These are phyloP conservation scores for Cyclocybe cylindracea DNA, from an alignment of 768 basidiomycete species.

Conservation along the genomic window DNA sequence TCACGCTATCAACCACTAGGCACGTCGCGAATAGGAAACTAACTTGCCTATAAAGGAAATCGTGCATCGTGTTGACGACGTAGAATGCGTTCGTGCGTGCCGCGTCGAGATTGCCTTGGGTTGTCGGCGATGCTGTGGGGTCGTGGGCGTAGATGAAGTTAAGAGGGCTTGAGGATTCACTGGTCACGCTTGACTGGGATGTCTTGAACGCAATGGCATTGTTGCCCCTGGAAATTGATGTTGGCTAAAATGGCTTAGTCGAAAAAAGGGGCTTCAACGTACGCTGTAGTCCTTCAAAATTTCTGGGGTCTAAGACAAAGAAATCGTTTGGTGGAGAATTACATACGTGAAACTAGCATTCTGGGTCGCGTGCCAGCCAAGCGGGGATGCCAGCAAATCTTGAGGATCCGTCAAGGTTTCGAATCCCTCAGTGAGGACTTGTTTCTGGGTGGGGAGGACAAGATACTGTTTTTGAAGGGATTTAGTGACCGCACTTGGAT, in stretches of 20 bases:
- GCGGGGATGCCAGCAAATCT: slow-evolving; percentile 52
- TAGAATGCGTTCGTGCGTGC: slow-evolving; percentile 59
- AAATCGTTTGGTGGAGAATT: neutral
- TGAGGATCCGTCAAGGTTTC: slow-evolving; percentile 52
- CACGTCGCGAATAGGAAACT: slow-evolving; percentile 50
- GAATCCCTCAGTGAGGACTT: slow-evolving; percentile 55
- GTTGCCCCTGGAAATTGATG: slow-evolving; percentile 19
- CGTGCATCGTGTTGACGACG: slow-evolving; percentile 60
- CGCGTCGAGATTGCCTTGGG: slow-evolving; percentile 45
- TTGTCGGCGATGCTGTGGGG: slow-evolving; percentile 34
- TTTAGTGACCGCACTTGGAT: neutral
- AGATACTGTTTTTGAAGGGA: neutral
- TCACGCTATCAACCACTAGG: neutral
- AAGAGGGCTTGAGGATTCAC: slow-evolving; percentile 36
- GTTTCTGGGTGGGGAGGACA: slow-evolving; percentile 27
- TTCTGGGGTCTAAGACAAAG: neutral
- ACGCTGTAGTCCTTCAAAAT: neutral
- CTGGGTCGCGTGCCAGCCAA: slow-evolving; percentile 39
- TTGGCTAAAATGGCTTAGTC: neutral
- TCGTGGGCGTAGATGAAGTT: slow-evolving; percentile 41
- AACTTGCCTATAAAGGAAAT: slow-evolving; percentile 36
- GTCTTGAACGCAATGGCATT: slow-evolving; percentile 34
- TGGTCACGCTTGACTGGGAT: slow-evolving; percentile 23
- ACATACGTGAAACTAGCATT: slow-evolving; percentile 25
- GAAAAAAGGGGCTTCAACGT: neutral